These are phyloP conservation scores for Suillus subluteus DNA, from an alignment of 768 basidiomycete species.

Conservation along the genomic window DNA sequence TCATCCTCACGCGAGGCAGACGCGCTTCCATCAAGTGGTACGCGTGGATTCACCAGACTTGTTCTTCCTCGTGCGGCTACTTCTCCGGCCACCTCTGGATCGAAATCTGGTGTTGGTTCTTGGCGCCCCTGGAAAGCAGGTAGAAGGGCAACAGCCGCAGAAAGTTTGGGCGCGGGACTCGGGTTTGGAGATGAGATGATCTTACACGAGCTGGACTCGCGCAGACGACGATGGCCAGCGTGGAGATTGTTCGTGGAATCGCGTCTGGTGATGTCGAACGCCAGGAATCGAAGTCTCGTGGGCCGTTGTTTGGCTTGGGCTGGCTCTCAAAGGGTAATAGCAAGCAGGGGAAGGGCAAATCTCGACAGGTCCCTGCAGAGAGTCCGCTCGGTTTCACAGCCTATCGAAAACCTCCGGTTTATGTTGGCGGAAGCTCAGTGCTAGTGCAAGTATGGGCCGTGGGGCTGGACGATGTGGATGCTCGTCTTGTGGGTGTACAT, in stretches of 20 bases:
- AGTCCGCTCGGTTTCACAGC: slow-evolving; percentile 66
- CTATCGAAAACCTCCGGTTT: slow-evolving; percentile 72
- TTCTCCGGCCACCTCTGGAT: slow-evolving; percentile 22
- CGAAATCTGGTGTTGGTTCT: slow-evolving; percentile 12
- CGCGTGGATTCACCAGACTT: slow-evolving; percentile 58
- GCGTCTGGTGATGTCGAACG: slow-evolving; percentile 28
- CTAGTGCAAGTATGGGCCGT: slow-evolving; percentile 93
- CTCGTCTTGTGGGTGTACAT: slow-evolving; percentile 58
- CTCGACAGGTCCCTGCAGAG: slow-evolving; percentile 19
- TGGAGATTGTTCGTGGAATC: slow-evolving; percentile 72
- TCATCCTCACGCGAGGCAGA: slow-evolving; percentile 29
- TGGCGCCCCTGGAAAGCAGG: slow-evolving; percentile 30
- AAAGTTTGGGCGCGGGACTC: slow-evolving; percentile 30
- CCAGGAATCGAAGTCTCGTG: slow-evolving; percentile 24
- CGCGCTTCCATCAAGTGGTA: slow-evolving; percentile 49
- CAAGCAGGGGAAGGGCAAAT: slow-evolving; percentile 19
- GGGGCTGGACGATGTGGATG: slow-evolving; percentile 77
- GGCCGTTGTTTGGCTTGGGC: slow-evolving; percentile 27
- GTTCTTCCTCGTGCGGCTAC: slow-evolving; percentile 48
- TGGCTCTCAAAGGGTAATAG: slow-evolving; percentile 35
- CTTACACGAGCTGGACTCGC: slow-evolving; percentile 77
- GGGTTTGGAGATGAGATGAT: slow-evolving; percentile 60
- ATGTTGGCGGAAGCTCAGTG: slow-evolving; percentile 68
- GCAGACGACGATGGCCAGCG: slow-evolving; percentile 87
- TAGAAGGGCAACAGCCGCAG: slow-evolving; percentile 25